phyloP scores from a whole-genome alignment of 1,284 basidiomycete genomes.

The Coniferiporia sulphurascens region DNA sequence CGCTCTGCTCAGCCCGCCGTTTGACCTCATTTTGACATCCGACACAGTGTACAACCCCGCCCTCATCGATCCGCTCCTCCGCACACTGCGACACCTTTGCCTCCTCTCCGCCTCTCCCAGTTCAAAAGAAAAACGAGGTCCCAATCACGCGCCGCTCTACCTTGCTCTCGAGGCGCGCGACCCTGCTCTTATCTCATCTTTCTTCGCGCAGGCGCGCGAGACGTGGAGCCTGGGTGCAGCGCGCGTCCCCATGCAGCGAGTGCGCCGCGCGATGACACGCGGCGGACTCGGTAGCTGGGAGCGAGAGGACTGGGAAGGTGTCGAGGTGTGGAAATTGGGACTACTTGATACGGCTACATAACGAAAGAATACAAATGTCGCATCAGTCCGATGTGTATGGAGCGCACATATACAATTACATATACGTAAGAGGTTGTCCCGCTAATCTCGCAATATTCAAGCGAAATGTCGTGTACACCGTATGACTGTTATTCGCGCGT shows the following conservation, averaged over 20 bases:
- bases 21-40: constrained; percentile 79
- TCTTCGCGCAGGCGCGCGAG: constrained; percentile 41
- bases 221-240: constrained; percentile 54
- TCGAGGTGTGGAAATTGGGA: constrained; percentile 69
- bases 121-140: neutral
- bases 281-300: constrained; percentile 51
- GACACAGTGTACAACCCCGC: constrained; percentile 76
- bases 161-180: constrained; percentile 79
- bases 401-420: neutral
- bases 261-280: constrained; percentile 60
- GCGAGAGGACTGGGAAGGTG: constrained; percentile 67
- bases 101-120: constrained; percentile 22
- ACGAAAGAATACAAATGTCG: neutral
- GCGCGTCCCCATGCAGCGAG: constrained; percentile 54
- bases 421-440: neutral
- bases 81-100: constrained; percentile 56
- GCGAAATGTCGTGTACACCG: neutral
- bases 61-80: constrained; percentile 67
- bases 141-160: constrained; percentile 43
- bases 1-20: constrained; percentile 42
- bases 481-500: neutral
- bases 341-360: constrained; percentile 8
- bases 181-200: constrained; percentile 53
- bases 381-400: neutral
- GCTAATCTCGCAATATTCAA: neutral